Base-by-base conservation (phyloP, 2,329 filamentous ascomycete genomes). In the Microcyclospora tardicrescens region DNA sequence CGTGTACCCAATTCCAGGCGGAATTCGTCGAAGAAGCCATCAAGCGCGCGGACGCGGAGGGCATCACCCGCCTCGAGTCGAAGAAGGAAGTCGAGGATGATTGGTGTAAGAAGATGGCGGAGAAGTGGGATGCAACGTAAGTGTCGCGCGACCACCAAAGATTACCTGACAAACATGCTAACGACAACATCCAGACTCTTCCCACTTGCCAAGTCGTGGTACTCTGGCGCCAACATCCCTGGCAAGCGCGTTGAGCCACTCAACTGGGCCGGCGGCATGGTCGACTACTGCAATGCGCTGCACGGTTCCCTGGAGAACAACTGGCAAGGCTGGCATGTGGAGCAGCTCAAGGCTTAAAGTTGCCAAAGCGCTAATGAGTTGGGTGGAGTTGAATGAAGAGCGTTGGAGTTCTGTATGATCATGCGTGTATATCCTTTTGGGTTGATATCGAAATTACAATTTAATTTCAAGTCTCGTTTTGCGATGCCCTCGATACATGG, bases 21-120 rank as follows among this genome's bases (percentile, higher is more conserved):
- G 61, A 67, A 35, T 67, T 61, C 54, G 63, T 68, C 28, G 60
- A 65, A 27, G 61, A 65, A 36, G 55, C 58, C 9, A 61, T 68
- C 43, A 55, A 56, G 34, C 59, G 58, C 48, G 43, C 60, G 6
- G 47, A 51, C 33, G 53, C 60, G 9, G 55, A 64, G 24, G 54
- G 54, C 8, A 61, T 65, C 39, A 56, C 55, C 28, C 58, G 60
- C 39, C 55, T 64, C 35, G 61, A 65, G 32, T 51, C 61, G 5
- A 64, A 59, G 6, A 55, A 52, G 33, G 59, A 65, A 37, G 59
- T 59, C 4, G 64, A 67, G 44, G 58, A 63, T 40, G 49, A 58
- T 19, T 68, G 65, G 65, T 48, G 48, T 16, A 44, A 57, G 53
- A 28, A 38, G 30, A 50, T 52, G 40, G 45, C 47, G 28, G 49